Conservation (phyloP, 2,329 filamentous ascomycete genomes). For the Fusarium sp. region DNA sequence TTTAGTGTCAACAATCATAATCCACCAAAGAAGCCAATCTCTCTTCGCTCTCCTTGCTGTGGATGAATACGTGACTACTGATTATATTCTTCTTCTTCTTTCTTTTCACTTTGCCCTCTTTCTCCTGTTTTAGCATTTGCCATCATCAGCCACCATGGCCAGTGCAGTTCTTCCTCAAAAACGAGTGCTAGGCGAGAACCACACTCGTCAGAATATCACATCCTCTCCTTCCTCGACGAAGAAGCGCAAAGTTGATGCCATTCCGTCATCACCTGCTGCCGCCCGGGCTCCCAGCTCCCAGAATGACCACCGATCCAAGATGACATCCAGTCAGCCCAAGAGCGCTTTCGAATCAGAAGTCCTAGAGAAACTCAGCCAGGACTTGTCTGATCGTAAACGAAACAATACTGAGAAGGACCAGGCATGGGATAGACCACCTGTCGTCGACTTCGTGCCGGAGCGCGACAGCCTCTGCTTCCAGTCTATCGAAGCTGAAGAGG, state of each 20-base stretch:
- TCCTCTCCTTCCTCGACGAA: constrained; percentile 73
- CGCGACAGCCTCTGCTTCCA: constrained; percentile 87
- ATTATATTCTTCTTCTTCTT: background rate
- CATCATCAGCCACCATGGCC: constrained; percentile 58
- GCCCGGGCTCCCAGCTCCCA: constrained; percentile 73
- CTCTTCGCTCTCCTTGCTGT: constrained; percentile 13
- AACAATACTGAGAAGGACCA: constrained; percentile 94
- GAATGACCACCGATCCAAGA: constrained; percentile 70
- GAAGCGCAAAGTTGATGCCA: constrained; percentile 83
- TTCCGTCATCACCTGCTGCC: constrained; percentile 66
- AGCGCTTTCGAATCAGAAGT: constrained; percentile 95
- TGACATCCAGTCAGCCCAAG: constrained; percentile 82
- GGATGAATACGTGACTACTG: constrained; percentile 29
- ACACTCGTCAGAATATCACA: constrained; percentile 71
- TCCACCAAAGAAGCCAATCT: constrained; percentile 11
- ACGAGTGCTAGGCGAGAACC: constrained; percentile 78
- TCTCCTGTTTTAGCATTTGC: constrained; percentile 22
- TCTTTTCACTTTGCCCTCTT: constrained; percentile 9
- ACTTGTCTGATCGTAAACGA: constrained; percentile 86
- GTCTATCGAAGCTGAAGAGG: constrained; percentile 95
- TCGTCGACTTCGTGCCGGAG: constrained; percentile 65
- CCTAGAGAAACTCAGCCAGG: constrained; percentile 94
- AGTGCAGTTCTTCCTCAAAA: constrained; percentile 74
- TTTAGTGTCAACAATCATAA: constrained; percentile 41
- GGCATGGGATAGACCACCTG: constrained; percentile 79